Conservation (phyloP, 805 yeast genomes). For the Saccharomycopsis olivae region DNA sequence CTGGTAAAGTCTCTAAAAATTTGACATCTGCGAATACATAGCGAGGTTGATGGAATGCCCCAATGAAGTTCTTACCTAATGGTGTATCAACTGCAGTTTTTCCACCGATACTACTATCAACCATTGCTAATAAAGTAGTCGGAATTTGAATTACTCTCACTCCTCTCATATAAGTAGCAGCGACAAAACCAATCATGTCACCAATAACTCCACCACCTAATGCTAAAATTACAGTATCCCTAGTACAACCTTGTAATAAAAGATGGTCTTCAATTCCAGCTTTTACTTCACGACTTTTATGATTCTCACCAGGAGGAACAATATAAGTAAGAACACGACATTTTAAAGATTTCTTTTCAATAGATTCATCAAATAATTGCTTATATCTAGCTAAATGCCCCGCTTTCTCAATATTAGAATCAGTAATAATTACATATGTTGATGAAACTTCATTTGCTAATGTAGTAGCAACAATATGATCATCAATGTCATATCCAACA, state of each 20-base stretch:
- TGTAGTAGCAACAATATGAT: slow-evolving; percentile 62
- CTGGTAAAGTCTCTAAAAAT: slow-evolving; percentile 80
- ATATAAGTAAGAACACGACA: slow-evolving; percentile 63
- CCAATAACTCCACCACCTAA: slow-evolving; percentile 99
- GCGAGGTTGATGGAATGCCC: slow-evolving; percentile 95
- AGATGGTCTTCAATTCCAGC: slow-evolving; percentile 89
- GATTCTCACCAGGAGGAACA: slow-evolving; percentile 89
- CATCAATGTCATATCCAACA: slow-evolving; percentile 75
- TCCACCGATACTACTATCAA: slow-evolving; percentile 96
- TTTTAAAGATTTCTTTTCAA: slow-evolving; percentile 31
- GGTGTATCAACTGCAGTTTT: slow-evolving; percentile 98
- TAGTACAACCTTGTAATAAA: slow-evolving; percentile 75
- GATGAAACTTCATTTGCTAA: slow-evolving; percentile 61
- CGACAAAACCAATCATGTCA: slow-evolving; percentile 97
- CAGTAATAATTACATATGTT: slow-evolving; percentile 87
- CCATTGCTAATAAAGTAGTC: slow-evolving; percentile 91
- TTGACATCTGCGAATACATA: slow-evolving; percentile 81
- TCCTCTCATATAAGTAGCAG: slow-evolving; percentile 99
- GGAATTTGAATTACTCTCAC: slow-evolving; percentile 91
- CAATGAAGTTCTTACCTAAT: slow-evolving; percentile 87
- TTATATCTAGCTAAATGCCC: slow-evolving; percentile 44
- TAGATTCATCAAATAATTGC: slow-evolving; percentile 29
- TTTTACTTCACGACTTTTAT: slow-evolving; percentile 80
- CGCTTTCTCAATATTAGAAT: slow-evolving; percentile 63
- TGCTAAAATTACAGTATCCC: slow-evolving; percentile 91